phyloP scores from a whole-genome alignment of 768 basidiomycete genomes.

The Mrakia frigida region DNA sequence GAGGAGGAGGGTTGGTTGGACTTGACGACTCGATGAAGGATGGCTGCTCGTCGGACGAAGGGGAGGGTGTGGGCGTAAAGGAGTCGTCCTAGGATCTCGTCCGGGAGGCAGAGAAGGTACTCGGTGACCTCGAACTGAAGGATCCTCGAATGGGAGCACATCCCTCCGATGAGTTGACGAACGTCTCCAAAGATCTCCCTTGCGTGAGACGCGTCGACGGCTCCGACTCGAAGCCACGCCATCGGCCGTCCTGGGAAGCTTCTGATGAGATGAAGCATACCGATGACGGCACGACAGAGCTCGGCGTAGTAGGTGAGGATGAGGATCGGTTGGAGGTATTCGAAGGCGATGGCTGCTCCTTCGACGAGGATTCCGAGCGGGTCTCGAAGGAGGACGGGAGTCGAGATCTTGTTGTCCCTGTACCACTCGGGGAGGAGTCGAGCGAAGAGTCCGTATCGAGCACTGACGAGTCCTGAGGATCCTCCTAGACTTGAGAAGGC shows the following conservation, averaged over 20 bases:
- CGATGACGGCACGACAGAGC: constrained; percentile 77
- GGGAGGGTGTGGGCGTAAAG: constrained; percentile 84
- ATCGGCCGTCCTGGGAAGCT: constrained; percentile 24
- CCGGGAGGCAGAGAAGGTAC: constrained; percentile 52
- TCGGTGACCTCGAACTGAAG: constrained; percentile 32
- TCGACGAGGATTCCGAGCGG: constrained; percentile 87
- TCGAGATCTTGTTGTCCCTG: constrained; percentile 72
- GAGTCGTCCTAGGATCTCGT: constrained; percentile 75
- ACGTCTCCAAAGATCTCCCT: constrained; percentile 32
- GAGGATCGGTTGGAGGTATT: constrained; percentile 82
- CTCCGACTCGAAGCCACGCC: constrained; percentile 21
- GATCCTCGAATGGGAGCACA: constrained; percentile 31
- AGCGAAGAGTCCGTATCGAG: constrained; percentile 57
- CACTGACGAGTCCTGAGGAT: constrained; percentile 8
- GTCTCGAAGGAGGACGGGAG: constrained; percentile 80
- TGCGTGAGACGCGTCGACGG: constrained; percentile 23
- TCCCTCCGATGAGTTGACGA: constrained; percentile 27
- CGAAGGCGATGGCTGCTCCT: constrained; percentile 80
- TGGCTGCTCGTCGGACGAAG: constrained; percentile 80
- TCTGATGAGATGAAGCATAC: constrained; percentile 66
- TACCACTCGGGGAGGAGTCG: constrained; percentile 89
- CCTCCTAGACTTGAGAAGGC: constrained; percentile 24
- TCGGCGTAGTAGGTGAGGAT: constrained; percentile 84
- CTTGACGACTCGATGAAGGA: constrained; percentile 67
- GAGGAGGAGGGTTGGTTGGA: constrained; percentile 23